These are phyloP conservation scores for maize (Zea mays) DNA, from an alignment of 176 grass and related monocot species.

Conservation along the genomic window Zm-B73-REFERENCE-NAM-5.0 NC_050098.1:205892001-205892500, in stretches of 20 bases:
- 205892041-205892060: slow-evolving; percentile 17
- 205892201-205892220: slow-evolving; percentile 36
- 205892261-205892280: background rate
- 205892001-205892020: slow-evolving; percentile 25
- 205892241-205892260: slow-evolving; percentile 31
- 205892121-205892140: slow-evolving; percentile 28
- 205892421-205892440: background rate
- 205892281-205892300: background rate
- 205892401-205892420: slow-evolving; percentile 1
- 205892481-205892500: background rate
- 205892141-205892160: slow-evolving; percentile 24
- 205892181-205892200: slow-evolving; percentile 17
- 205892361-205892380: slow-evolving; percentile 1
- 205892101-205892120: background rate
- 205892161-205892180: slow-evolving; percentile 18
- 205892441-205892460: background rate
- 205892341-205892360: slow-evolving; percentile 10
- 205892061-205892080: slow-evolving; percentile 29
- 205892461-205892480: slow-evolving; percentile 21
- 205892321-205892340: background rate
- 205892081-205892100: slow-evolving; percentile 5
- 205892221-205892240: slow-evolving; percentile 9
- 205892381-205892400: slow-evolving; percentile 2
- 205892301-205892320: slow-evolving; percentile 16
- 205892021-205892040: slow-evolving; percentile 12